Evolutionary conservation across 2,329 filamentous ascomycete genomes (phyloP).

Genomic region (Waltergamsia citrina): DNA sequence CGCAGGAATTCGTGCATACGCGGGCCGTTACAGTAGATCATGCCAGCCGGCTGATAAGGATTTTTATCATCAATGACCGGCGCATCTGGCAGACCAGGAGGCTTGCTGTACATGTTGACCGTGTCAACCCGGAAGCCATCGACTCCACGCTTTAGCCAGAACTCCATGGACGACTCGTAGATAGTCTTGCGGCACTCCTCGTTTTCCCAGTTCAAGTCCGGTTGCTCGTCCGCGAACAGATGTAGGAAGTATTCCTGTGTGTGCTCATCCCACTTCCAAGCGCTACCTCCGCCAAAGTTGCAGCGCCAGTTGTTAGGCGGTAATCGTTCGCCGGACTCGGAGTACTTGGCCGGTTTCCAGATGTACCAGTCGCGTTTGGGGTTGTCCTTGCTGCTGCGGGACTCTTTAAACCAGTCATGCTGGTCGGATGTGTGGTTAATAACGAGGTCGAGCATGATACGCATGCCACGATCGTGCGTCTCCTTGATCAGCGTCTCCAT

Average conservation of each 20-base stretch:
- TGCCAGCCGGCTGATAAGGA: conserved; percentile 39
- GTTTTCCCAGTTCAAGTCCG: conserved; percentile 82
- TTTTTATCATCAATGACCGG: conserved; percentile 36
- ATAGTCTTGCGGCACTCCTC: conserved; percentile 57
- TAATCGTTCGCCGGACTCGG: conserved; percentile 47
- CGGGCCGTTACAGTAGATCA: conserved; percentile 59
- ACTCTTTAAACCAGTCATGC: conserved; percentile 63
- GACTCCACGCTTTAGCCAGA: conserved; percentile 69
- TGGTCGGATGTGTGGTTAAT: conserved; percentile 70
- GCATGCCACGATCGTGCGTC: conserved; percentile 55
- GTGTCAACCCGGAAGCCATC: conserved; percentile 69
- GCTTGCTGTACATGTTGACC: conserved; percentile 65
- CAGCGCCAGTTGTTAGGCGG: conserved; percentile 69
- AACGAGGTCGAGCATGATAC: conserved; percentile 65
- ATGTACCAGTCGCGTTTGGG: conserved; percentile 64
- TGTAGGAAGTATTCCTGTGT: conserved; percentile 70
- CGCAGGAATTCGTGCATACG: conserved; percentile 57
- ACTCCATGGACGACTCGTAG: conserved; percentile 62
- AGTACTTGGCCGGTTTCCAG: conserved; percentile 42
- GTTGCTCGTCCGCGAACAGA: conserved; percentile 66
- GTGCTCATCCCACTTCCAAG: conserved; percentile 63
- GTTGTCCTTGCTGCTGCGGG: conserved; percentile 48
- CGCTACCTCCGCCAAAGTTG: conserved; percentile 50
- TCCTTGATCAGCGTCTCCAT: conserved; percentile 52
- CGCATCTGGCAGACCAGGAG: conserved; percentile 46